phyloP scores from a whole-genome alignment of 169 alveolate species.

The Plasmodium relictum region DNA sequence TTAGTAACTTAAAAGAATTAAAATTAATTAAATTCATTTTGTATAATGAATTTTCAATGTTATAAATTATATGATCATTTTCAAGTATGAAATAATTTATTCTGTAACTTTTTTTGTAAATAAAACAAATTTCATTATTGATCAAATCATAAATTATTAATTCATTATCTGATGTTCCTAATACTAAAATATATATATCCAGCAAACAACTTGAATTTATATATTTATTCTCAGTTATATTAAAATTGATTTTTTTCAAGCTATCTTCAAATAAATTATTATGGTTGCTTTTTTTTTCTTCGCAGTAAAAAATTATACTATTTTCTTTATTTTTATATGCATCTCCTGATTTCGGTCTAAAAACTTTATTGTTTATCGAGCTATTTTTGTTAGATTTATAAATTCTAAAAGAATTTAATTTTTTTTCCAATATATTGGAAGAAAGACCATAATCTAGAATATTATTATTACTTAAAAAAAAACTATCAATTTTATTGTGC shows the following conservation, averaged over 20 bases:
- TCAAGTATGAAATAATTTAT: slow-evolving; percentile 20
- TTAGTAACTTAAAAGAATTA: slow-evolving; percentile 24
- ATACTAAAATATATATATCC: slow-evolving; percentile 37
- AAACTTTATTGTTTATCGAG: background rate
- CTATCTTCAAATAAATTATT: background rate
- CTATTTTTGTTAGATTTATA: background rate
- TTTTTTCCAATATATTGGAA: background rate
- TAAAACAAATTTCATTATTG: slow-evolving; percentile 19
- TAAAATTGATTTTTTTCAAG: background rate
- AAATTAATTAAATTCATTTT: slow-evolving; percentile 35
- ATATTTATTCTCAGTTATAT: background rate
- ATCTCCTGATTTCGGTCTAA: background rate
- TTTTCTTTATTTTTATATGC: background rate
- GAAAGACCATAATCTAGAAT: background rate
- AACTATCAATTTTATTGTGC: background rate
- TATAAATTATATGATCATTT: slow-evolving; percentile 34
- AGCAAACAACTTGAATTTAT: slow-evolving; percentile 17
- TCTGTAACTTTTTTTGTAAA: slow-evolving; percentile 4
- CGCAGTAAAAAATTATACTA: background rate
- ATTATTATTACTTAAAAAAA: background rate
- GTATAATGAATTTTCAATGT: slow-evolving; percentile 26
- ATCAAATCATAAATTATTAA: slow-evolving; percentile 27
- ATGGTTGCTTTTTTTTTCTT: background rate
- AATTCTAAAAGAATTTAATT: background rate
- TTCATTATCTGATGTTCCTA: slow-evolving; percentile 34